Evolutionary conservation across 78 protist genomes (phyloP), one percentile per base, ranked within the genome.

Genomic region (Capsaspora owczarzaki): DNA sequence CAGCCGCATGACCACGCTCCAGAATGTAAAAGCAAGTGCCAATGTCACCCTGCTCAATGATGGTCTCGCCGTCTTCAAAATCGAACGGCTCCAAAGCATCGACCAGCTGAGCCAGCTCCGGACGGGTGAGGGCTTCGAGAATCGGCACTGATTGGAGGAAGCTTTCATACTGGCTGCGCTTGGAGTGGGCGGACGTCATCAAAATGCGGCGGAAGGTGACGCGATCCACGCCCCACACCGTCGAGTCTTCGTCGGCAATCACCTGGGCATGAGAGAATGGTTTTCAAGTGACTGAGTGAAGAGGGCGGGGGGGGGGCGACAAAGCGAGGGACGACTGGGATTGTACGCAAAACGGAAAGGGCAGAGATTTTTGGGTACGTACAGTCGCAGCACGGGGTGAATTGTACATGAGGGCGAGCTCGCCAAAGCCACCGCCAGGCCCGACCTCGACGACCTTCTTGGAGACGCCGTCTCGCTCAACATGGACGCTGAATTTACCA

Each of bases 361-460:
- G n/a, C n/a, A n/a, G n/a, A n/a, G n/a, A n/a, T n/a, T n/a, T n/a
- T n/a, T n/a, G 20, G 75, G 38, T 56, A 14, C 27, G 27, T 33
- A 33, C 53, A 6, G 96, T 90, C 6, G 96, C 96, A 8, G 96
- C 94, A 41, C 96, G 86, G 22, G 96, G 96, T 35, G 86, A 69
- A 43, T 86, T 86, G 79, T 93, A 88, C 79, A 93, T 90, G 43
- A 93, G 83, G 35, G 93, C 97, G 20, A 87, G 81, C 68, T 92
- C 95, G 63, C 95, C 95, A 79, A 92, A 92, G 76, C 87, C 46
- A 69, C 92, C 93, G 42, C 86, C 85, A n/a, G 63, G n/a, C 27
- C 69, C 60, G 44, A 77, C 6, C 29, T 14, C 60, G 31, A 46
- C 68, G 33, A 81, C 85, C 80, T 41, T 63, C 69, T 63, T 41